Percentiles rank a stretch among this genome's conserved stretches.
phyloP scores from a whole-genome alignment of 2,329 filamentous ascomycete species.

The Verticillium tricorpus region DNA sequence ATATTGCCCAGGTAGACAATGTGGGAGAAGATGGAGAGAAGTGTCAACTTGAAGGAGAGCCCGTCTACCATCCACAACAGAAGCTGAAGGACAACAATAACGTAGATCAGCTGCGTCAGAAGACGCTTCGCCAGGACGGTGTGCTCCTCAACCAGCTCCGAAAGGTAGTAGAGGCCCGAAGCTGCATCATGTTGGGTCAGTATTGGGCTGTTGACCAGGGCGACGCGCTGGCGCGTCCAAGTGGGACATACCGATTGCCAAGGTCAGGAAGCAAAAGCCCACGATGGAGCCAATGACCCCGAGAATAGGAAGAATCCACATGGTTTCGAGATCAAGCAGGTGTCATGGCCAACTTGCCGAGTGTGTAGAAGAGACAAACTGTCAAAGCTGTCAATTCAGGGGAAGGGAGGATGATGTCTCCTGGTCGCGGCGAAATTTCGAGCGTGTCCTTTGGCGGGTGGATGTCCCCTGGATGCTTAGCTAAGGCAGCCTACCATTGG shows the following conservation, averaged over 20 bases:
- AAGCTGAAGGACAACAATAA: conserved; percentile 68
- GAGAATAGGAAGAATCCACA: conserved; percentile 94
- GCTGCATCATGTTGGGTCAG: conserved; percentile 45
- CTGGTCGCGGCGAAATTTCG: neutral
- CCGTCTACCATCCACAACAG: conserved; percentile 76
- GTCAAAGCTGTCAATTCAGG: neutral
- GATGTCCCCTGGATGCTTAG: neutral
- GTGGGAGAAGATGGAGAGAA: conserved; percentile 76
- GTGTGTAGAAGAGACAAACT: neutral
- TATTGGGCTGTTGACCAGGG: neutral
- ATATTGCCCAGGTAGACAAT: conserved; percentile 87
- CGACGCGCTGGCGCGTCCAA: neutral
- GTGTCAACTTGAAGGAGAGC: conserved; percentile 73
- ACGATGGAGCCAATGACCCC: conserved; percentile 84
- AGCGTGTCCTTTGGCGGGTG: conserved; percentile 2
- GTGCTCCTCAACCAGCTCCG: conserved; percentile 96
- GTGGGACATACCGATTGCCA: conserved; percentile 72
- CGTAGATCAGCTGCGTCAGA: conserved; percentile 81
- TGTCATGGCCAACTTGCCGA: neutral
- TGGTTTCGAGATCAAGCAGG: conserved; percentile 35
- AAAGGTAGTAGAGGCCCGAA: conserved; percentile 97
- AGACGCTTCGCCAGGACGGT: conserved; percentile 87
- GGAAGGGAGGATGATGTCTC: neutral
- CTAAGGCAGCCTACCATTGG: neutral
- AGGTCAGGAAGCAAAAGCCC: conserved; percentile 89